These are phyloP conservation scores for Phlegmacium glaucopus DNA, from an alignment of 768 basidiomycete genomes.

Conservation along the genomic window DNA sequence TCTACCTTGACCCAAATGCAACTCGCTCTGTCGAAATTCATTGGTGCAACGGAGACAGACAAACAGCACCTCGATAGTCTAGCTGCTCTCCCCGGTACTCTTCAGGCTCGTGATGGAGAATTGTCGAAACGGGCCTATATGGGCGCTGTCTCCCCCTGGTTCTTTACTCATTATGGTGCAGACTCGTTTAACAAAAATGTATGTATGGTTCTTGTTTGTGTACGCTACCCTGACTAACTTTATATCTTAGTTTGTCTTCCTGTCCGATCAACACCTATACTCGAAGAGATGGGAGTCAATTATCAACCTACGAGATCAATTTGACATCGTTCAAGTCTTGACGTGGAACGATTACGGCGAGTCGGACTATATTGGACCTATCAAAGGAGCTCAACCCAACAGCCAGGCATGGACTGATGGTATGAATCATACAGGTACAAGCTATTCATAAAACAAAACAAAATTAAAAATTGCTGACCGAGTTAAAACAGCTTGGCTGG, in stretches of 20 bases:
- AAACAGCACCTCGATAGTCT: slow-evolving; percentile 47
- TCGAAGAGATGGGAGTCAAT: slow-evolving; percentile 66
- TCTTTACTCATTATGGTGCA: slow-evolving; percentile 74
- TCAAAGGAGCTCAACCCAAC: slow-evolving; percentile 68
- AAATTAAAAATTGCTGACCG: too few species aligned
- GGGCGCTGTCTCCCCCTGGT: slow-evolving; percentile 68
- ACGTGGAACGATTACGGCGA: slow-evolving; percentile 79
- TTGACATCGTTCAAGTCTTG: slow-evolving; percentile 59
- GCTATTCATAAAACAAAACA: too few species aligned
- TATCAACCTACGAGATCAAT: slow-evolving; percentile 48
- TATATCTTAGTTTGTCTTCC: slow-evolving; percentile 51
- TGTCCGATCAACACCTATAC: slow-evolving; percentile 66
- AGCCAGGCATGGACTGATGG: slow-evolving; percentile 74
- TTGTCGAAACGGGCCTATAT: slow-evolving; percentile 34
- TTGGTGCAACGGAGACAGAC: slow-evolving; percentile 53
- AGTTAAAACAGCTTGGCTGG: slow-evolving; percentile 51
- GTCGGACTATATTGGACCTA: slow-evolving; percentile 78
- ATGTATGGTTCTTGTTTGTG: slow-evolving; percentile 15
- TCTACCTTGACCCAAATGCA: slow-evolving; percentile 20
- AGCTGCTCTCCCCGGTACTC: slow-evolving; percentile 19
- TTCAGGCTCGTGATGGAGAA: slow-evolving; percentile 23
- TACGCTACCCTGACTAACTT: slow-evolving; percentile 1
- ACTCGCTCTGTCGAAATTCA: slow-evolving; percentile 32
- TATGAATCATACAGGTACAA: slow-evolving; percentile 49
- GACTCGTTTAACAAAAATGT: slow-evolving; percentile 75